Conservation (phyloP, 495 filamentous ascomycete species). For the Podospora didyma region DNA sequence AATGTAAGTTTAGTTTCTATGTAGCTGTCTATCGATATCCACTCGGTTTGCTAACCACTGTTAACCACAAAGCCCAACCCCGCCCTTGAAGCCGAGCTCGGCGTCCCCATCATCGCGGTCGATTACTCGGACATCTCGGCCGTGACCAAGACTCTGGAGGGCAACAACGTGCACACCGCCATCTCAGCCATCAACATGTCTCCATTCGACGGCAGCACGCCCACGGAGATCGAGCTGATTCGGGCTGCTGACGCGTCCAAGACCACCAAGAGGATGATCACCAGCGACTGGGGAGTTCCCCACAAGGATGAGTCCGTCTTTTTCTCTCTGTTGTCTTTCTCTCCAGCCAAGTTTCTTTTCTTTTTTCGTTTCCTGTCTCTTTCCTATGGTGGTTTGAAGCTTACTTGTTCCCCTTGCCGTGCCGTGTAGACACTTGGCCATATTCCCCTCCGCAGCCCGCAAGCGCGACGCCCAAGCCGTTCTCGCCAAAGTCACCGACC, state of each 20-base stretch:
- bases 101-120: slow-evolving; percentile 27
- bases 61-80: slow-evolving; percentile 30
- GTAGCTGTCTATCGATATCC: no score
- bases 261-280: slow-evolving; percentile 43
- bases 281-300: slow-evolving; percentile 43
- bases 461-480: slow-evolving; percentile 15
- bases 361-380: no score
- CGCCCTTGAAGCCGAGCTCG: slow-evolving; percentile 10
- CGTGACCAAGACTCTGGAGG: slow-evolving; percentile 39
- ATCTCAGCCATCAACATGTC: slow-evolving; percentile 45
- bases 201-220: slow-evolving; percentile 6
- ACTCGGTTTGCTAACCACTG: no score
- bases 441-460: slow-evolving; percentile 12
- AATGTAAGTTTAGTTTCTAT: no score
- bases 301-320: slow-evolving; percentile 15
- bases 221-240: slow-evolving; percentile 40
- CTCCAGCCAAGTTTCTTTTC: no score
- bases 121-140: slow-evolving; percentile 41
- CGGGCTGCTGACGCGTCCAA: slow-evolving; percentile 43
- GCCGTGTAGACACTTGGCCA: neutral
- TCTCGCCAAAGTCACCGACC: slow-evolving; percentile 20
- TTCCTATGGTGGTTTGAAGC: no score
- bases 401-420: neutral
- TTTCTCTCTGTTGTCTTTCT: no score
- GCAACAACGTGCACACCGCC: slow-evolving; percentile 46